Conservation (phyloP, 345 rosid genomes). For the Rubroshorea leprosula region DNA sequence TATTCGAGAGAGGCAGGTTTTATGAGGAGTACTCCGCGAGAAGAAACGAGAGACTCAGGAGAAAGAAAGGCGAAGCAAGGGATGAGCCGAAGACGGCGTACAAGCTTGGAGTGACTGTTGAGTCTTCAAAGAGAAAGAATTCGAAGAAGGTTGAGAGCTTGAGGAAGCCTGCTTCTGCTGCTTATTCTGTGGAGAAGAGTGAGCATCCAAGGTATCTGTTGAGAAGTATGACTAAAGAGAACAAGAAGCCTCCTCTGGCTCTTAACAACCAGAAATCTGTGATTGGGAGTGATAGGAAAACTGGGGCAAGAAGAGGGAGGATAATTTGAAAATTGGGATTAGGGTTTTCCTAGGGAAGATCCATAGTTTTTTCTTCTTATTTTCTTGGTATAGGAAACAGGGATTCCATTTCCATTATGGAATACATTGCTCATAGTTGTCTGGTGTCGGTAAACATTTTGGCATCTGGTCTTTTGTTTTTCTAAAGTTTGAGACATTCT, state of each 20-base stretch:
- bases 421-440: no score
- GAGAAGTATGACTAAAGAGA: conserved; percentile 77
- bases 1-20: conserved; percentile 79
- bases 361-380: no score
- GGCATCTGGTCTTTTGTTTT: no score
- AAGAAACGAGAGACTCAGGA: conserved; percentile 75
- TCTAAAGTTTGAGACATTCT: no score
- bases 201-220: conserved; percentile 57
- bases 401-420: no score
- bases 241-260: conserved; percentile 58
- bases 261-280: conserved; percentile 28
- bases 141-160: conserved; percentile 44
- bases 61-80: conserved; percentile 37
- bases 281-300: conserved; percentile 23
- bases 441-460: no score
- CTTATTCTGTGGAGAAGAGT: conserved; percentile 36
- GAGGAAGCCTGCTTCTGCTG: conserved; percentile 48
- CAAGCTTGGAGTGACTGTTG: conserved; percentile 57
- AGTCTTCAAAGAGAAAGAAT: conserved; percentile 49
- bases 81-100: conserved; percentile 29
- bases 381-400: no score
- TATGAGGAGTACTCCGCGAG: conserved; percentile 76
- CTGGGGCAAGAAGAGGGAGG: conserved; percentile 20
- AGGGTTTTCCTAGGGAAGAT: no score
- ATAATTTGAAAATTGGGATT: conserved; percentile 25